Evolutionary conservation across 345 rosid genomes (phyloP).

Genomic region (Salix viminalis): DNA sequence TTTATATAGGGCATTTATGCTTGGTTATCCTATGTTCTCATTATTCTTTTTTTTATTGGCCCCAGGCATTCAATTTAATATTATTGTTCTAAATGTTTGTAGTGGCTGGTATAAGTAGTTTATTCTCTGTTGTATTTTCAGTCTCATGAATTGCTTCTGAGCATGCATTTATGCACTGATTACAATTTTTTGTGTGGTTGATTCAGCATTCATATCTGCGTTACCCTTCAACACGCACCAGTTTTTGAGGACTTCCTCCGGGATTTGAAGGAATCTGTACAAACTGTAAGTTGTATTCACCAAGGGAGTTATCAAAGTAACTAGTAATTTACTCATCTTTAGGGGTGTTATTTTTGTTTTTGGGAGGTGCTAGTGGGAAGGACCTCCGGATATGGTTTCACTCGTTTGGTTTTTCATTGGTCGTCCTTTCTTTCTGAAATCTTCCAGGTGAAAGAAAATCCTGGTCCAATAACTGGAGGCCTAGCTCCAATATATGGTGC

Average conservation of each 20-base stretch:
- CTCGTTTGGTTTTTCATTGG: neutral
- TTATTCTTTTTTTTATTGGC: neutral
- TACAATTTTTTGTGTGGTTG: conserved; percentile 11
- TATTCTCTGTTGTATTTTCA: neutral
- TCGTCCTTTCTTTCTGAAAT: neutral
- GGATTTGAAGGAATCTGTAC: conserved; percentile 68
- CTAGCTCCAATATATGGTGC: conserved; percentile 93
- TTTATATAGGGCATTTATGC: neutral
- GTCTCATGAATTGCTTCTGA: neutral
- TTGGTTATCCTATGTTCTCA: neutral
- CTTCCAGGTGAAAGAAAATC: conserved; percentile 67
- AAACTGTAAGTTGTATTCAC: conserved; percentile 49
- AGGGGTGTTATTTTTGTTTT: neutral
- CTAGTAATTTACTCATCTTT: neutral
- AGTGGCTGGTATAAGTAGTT: neutral
- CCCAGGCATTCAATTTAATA: neutral
- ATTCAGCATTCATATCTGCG: conserved; percentile 78
- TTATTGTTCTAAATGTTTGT: neutral
- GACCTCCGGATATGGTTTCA: neutral
- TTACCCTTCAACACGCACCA: conserved; percentile 83
- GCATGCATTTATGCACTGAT: neutral
- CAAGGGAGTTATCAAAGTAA: neutral
- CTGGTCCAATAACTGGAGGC: conserved; percentile 82
- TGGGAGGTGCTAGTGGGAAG: neutral
- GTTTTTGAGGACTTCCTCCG: conserved; percentile 53